Evolutionary conservation across 2,329 filamentous ascomycete species (phyloP), one percentile per base, ranked within the genome.

Genomic region (Harringtonia lauricola): DNA sequence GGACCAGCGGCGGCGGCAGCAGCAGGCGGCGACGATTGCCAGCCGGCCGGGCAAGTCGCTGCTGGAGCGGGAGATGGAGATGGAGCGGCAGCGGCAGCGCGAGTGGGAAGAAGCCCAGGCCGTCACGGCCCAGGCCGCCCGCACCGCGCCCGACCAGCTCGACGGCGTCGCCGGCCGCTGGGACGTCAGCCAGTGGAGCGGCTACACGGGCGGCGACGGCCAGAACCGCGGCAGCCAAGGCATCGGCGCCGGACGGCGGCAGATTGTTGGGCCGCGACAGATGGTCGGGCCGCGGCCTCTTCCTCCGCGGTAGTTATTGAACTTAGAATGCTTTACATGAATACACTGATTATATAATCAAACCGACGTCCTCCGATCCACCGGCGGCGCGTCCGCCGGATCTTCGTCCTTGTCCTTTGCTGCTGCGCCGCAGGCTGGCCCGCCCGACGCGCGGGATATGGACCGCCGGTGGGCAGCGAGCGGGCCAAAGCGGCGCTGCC

Each of bases 261-360:
- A 85, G 65, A 88, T 90, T 60, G 79, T 86, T n/a, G 85, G 85
- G 12, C 84, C 84, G 0, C 68, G 83, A n/a, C n/a, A n/a, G n/a
- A n/a, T n/a, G n/a, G n/a, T n/a, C n/a, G n/a, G n/a, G 56, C 82
- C 83, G 39, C 66, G 82, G 53, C 77, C 77, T 30, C 65, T 30
- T 2, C 17, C 24, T 8, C 8, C n/a, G 33, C 18, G 65, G 22
- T 49, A 52, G 42, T 31, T 31, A 31, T 31, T 8, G 30, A 29
- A 29, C 28, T 29, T 29, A 13, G 8, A 29, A 8, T 31, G 14
- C 30, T 8, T 13, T 31, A n/a, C n/a, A n/a, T n/a, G n/a, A n/a
- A n/a, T n/a, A n/a, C n/a, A n/a, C n/a, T n/a, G n/a, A n/a, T n/a
- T n/a, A n/a, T n/a, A n/a, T n/a, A n/a, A n/a, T n/a, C n/a, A n/a